Conservation (phyloP, 768 basidiomycete genomes). For the Coprinellus aureogranulatus region DNA sequence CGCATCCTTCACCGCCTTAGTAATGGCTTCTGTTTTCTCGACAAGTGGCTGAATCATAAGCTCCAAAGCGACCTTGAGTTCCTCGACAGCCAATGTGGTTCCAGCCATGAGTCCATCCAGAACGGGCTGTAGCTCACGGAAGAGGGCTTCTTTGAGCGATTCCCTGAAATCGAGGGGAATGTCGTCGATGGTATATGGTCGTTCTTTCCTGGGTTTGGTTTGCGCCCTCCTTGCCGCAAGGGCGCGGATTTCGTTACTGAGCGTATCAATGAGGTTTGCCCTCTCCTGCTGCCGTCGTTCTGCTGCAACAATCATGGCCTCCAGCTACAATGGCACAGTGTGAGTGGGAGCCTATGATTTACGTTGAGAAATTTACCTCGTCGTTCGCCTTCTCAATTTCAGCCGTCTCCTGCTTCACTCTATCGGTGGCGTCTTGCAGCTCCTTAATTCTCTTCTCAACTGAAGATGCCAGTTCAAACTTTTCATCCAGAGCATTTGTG, state of each 20-base stretch:
- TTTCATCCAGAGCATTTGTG: slow-evolving; percentile 3
- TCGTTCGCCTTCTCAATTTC: slow-evolving; percentile 34
- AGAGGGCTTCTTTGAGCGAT: slow-evolving; percentile 14
- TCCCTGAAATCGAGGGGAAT: slow-evolving; percentile 6
- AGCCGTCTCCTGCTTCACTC: slow-evolving; percentile 36
- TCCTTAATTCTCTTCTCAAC: slow-evolving; percentile 19
- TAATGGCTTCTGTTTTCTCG: slow-evolving; percentile 27
- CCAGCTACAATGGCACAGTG: neutral
- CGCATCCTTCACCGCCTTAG: slow-evolving; percentile 16
- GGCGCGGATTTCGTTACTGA: slow-evolving; percentile 23
- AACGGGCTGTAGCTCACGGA: slow-evolving; percentile 21
- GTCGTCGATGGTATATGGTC: slow-evolving; percentile 18
- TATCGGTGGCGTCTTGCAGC: slow-evolving; percentile 23
- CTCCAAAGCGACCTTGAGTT: slow-evolving; percentile 24
- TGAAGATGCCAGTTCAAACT: neutral
- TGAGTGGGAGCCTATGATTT: neutral
- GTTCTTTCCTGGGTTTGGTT: slow-evolving; percentile 11
- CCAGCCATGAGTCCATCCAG: slow-evolving; percentile 21
- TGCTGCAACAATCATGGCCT: slow-evolving; percentile 2
- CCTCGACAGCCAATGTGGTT: slow-evolving; percentile 21
- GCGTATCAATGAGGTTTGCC: slow-evolving; percentile 16
- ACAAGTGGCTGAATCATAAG: slow-evolving; percentile 29
- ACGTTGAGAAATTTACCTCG: slow-evolving; percentile 12
- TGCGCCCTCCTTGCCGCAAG: slow-evolving; percentile 18
- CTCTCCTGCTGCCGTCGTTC: slow-evolving; percentile 8